Evolutionary conservation across 768 basidiomycete species (phyloP), one percentile per base, ranked within the genome.

Genomic region (Pholiota microspora): DNA sequence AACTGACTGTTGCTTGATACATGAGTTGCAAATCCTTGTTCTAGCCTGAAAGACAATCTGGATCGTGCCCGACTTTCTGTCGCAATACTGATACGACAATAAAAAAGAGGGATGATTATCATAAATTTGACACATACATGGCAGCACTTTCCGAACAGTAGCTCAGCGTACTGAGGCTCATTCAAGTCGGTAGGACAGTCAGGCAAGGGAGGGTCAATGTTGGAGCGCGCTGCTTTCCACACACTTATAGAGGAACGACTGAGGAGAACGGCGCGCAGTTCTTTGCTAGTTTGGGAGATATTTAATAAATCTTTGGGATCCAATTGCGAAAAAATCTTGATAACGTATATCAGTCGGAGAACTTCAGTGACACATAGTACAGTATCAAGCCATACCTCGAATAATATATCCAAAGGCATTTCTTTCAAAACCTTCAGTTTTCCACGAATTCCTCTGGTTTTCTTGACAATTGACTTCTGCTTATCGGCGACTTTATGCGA

Each of bases 301-400:
- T 65, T 61, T 9, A 79, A 57, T 1, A 79, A 51, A 57, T 77
- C 75, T 13, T 60, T 34, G 7, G 76, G 73, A 16, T 66, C 50
- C 3, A 77, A 61, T 40, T 70, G 60, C 4, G 58, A 57, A 46
- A 74, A 68, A 13, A 75, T 72, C 69, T 78, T 3, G 7, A 35
- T 12, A 6, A 35, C 31, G 2, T 15, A 34, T 21, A 35, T 29
- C 48, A 34, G 23, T 24, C 18, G 28, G 7, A 31, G 7, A 12
- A 3, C 12, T 1, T 45, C 35, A 36, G 35, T 15, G 13, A 35
- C 34, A 38, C 23, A 7, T 3, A 4, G 16, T 42, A 9, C 4
- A 7, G 4, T 21, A 1, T 5, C 4, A 13, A 15, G 10, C 4
- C 27, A 15, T 23, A 52, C 51, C 51, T 52, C 51, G 21, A 18